These are phyloP conservation scores for Fusarium nodosum DNA, from an alignment of 2,329 filamentous ascomycete species.

Conservation along the genomic window DNA sequence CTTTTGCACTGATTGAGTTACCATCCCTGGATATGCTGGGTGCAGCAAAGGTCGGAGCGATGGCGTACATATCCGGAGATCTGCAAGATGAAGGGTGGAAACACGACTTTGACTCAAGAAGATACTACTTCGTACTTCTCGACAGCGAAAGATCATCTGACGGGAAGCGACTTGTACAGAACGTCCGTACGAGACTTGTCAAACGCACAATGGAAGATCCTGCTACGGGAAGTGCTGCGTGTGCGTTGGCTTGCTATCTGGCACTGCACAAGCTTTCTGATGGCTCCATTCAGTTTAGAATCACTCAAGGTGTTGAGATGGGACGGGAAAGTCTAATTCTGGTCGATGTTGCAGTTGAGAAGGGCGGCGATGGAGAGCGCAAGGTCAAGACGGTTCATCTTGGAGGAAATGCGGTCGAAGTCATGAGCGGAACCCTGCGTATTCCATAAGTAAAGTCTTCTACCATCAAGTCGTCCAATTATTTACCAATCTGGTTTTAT, in stretches of 20 bases:
- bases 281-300: constrained; percentile 57
- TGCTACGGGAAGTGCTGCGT: constrained; percentile 73
- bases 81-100: constrained; percentile 67
- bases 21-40: constrained; percentile 70
- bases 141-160: constrained; percentile 40
- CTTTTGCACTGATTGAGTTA: constrained; percentile 74
- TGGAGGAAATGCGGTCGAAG: constrained; percentile 18
- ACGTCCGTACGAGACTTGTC: constrained; percentile 72
- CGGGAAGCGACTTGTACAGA: constrained; percentile 43
- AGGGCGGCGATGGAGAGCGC: neutral
- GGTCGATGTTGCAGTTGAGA: constrained; percentile 57
- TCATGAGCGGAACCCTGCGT: constrained; percentile 17
- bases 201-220: constrained; percentile 66
- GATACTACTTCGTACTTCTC: constrained; percentile 70
- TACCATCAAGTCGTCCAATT: no score
- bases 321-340: constrained; percentile 66
- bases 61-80: constrained; percentile 51
- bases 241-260: constrained; percentile 68
- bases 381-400: constrained; percentile 27
- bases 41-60: constrained; percentile 52
- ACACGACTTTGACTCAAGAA: constrained; percentile 61
- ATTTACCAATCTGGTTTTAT: no score
- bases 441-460: neutral
- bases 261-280: constrained; percentile 54
- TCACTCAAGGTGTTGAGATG: constrained; percentile 77